phyloP scores from a whole-genome alignment of 257 asterid species.

The Parsonsia alboflavescens region DNA sequence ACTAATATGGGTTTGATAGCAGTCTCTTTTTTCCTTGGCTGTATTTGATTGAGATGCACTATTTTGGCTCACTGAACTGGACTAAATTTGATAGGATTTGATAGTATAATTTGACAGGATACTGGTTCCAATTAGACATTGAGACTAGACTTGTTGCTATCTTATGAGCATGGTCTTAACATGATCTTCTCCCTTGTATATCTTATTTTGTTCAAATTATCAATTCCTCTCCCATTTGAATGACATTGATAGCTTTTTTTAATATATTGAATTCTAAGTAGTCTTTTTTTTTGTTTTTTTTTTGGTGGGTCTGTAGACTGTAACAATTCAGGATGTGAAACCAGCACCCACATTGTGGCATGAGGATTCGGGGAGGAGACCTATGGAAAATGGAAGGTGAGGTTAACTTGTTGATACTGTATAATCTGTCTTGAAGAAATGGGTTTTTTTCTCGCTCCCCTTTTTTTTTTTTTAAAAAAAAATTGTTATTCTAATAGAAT shows the following conservation, averaged over 20 bases:
- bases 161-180: background rate
- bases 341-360: slow-evolving; percentile 96
- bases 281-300: background rate
- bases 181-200: background rate
- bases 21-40: background rate
- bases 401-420: background rate
- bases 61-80: background rate
- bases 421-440: background rate
- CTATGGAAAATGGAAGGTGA: slow-evolving; percentile 67
- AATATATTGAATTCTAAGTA: background rate
- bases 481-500: background rate
- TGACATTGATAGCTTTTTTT: background rate
- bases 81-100: background rate
- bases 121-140: background rate
- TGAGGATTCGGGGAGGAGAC: slow-evolving; percentile 86
- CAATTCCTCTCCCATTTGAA: background rate
- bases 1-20: background rate
- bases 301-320: slow-evolving; percentile 49
- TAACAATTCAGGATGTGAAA: slow-evolving; percentile 62
- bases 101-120: background rate
- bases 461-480: background rate
- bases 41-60: background rate
- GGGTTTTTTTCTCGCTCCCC: too few species aligned
- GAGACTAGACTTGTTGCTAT: background rate
- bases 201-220: background rate